Percentiles rank a stretch among this genome's conserved stretches.
phyloP scores from a whole-genome alignment of 352 stramenopile genomes.

The Phytophthora ohioensis region DNA sequence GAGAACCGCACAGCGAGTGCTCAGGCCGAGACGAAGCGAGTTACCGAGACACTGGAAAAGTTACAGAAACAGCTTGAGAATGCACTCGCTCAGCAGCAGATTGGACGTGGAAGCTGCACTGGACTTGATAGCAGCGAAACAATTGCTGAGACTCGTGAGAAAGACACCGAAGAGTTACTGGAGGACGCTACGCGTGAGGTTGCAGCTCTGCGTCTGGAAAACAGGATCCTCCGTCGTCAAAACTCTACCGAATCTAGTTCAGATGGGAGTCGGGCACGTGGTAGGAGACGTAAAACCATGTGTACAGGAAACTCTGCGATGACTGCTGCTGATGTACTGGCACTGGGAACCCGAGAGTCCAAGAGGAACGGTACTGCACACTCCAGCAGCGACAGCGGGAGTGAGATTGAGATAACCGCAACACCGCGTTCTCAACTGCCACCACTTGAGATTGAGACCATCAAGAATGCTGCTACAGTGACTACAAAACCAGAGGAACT shows the following conservation, averaged over 20 bases:
- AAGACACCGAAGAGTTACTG: constrained; percentile 44
- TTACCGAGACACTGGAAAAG: constrained; percentile 37
- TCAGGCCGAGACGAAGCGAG: constrained; percentile 33
- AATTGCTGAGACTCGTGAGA: constrained; percentile 7
- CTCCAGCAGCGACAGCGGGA: constrained; percentile 20
- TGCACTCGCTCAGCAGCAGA: constrained; percentile 21
- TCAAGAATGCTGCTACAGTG: not conserved
- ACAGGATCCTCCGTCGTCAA: constrained; percentile 45
- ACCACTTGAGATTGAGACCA: constrained; percentile 25
- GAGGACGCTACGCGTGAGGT: constrained; percentile 47
- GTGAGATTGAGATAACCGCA: constrained; percentile 14
- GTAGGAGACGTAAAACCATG: constrained; percentile 30
- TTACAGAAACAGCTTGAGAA: constrained; percentile 39
- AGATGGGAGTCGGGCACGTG: constrained; percentile 5
- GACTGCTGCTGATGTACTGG: constrained; percentile 42
- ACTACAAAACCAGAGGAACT: not conserved
- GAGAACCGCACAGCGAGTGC: constrained; percentile 42
- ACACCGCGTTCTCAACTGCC: constrained; percentile 9
- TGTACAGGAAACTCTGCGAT: constrained; percentile 12
- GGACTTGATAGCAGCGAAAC: constrained; percentile 20
- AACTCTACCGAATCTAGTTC: constrained; percentile 4
- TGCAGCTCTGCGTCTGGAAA: constrained; percentile 47
- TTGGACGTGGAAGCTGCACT: not conserved
- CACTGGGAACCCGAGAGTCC: constrained; percentile 21
- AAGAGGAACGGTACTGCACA: not conserved